Conservation (phyloP, 2,329 filamentous ascomycete genomes). For the Acrocalymma vagum region DNA sequence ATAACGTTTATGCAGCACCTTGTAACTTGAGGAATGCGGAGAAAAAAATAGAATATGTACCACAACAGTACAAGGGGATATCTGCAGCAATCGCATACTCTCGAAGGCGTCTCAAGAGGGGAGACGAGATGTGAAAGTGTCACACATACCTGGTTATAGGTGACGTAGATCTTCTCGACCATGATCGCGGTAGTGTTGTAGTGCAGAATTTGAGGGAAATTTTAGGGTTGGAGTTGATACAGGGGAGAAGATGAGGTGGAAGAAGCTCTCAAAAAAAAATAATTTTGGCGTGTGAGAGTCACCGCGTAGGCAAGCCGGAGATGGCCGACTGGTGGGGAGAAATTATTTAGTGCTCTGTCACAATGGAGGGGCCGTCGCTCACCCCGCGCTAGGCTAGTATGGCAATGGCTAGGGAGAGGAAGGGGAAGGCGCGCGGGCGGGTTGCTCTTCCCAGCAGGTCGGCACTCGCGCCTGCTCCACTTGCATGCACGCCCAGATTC, state of each 20-base stretch:
- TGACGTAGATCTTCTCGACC: slow-evolving; percentile 54
- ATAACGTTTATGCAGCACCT: background rate
- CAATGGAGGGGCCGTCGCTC: too few species aligned
- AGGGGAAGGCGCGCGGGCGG: background rate
- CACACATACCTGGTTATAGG: slow-evolving; percentile 53
- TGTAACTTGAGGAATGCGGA: slow-evolving; percentile 8
- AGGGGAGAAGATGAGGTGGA: background rate
- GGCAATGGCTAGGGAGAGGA: background rate
- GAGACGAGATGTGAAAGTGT: background rate
- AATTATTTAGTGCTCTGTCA: too few species aligned
- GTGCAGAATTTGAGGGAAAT: background rate
- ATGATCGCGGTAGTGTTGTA: slow-evolving; percentile 32
- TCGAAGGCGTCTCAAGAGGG: slow-evolving; percentile 1
- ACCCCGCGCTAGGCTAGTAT: slow-evolving; percentile 1
- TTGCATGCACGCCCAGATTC: too few species aligned
- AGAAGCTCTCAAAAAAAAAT: slow-evolving; percentile 11
- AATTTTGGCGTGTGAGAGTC: slow-evolving; percentile 4
- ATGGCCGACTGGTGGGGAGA: background rate
- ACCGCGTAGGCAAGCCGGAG: slow-evolving; percentile 1
- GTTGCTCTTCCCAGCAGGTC: too few species aligned
- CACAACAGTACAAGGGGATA: too few species aligned
- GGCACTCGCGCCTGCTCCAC: too few species aligned
- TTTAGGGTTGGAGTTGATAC: slow-evolving; percentile 1
- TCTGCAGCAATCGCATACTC: too few species aligned
- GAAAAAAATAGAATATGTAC: too few species aligned